Conservation (phyloP, 306 rosid species). For the Dryas alaskensis region DNA sequence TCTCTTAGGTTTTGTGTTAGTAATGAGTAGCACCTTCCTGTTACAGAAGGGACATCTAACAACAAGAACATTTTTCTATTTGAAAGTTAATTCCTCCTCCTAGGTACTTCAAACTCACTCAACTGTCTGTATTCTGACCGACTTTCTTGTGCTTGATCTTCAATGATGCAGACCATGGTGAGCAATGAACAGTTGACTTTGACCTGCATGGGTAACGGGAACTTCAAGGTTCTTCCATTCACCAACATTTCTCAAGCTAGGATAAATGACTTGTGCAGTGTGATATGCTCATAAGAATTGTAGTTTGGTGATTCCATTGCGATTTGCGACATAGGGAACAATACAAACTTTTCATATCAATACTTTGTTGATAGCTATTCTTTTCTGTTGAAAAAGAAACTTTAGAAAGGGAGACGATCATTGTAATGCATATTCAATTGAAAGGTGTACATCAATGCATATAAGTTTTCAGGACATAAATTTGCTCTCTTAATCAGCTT, state of each 20-base stretch:
- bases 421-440: no score
- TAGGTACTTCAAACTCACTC: not conserved
- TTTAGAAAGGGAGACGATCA: no score
- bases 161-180: slow-evolving; percentile 76
- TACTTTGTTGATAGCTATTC: slow-evolving; percentile 13
- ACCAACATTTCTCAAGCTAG: slow-evolving; percentile 65
- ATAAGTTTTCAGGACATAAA: no score
- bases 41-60: not conserved
- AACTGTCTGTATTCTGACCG: not conserved
- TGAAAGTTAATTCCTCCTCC: not conserved
- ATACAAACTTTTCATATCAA: slow-evolving; percentile 7
- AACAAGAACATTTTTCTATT: not conserved
- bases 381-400: no score
- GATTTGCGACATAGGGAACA: not conserved
- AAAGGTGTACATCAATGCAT: no score
- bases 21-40: not conserved
- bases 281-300: slow-evolving; percentile 50
- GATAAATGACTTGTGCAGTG: slow-evolving; percentile 68
- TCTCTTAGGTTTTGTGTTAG: not conserved
- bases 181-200: slow-evolving; percentile 74
- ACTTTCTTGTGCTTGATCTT: not conserved
- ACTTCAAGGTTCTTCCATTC: slow-evolving; percentile 71
- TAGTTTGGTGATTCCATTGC: slow-evolving; percentile 17
- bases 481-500: no score
- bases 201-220: slow-evolving; percentile 74